These are phyloP conservation scores for Neurospora sp. DNA, from an alignment of 495 filamentous ascomycete species.

Conservation along the genomic window DNA sequence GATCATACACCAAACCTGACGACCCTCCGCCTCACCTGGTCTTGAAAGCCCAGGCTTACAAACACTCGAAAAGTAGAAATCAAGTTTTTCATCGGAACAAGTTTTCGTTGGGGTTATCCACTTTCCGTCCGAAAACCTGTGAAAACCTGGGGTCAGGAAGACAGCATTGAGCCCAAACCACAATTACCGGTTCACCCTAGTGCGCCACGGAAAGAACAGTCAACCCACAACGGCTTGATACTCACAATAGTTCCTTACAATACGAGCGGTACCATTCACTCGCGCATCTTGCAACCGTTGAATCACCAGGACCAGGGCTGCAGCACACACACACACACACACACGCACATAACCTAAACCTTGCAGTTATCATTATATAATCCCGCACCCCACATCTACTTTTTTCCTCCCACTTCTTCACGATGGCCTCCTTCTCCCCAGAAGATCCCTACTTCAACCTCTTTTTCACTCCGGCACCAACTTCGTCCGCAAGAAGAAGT, in stretches of 20 bases:
- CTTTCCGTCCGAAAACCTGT: not conserved
- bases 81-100: not conserved
- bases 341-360: not conserved
- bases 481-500: not conserved
- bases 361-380: not conserved
- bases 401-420: not conserved
- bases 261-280: not conserved
- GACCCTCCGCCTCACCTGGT: not conserved
- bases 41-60: not conserved
- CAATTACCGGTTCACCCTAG: not conserved
- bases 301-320: not conserved
- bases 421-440: not conserved
- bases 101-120: not conserved
- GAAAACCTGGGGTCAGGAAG: not conserved
- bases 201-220: not conserved
- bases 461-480: not conserved
- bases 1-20: not conserved
- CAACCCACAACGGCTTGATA: not conserved
- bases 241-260: not conserved
- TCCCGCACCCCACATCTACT: not conserved
- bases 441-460: not conserved
- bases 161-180: not conserved
- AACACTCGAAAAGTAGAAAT: not conserved
- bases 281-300: not conserved
- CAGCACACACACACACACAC: not conserved